Conservation (phyloP, 2,329 filamentous ascomycete species). For the Aspergillus uvarum region DNA sequence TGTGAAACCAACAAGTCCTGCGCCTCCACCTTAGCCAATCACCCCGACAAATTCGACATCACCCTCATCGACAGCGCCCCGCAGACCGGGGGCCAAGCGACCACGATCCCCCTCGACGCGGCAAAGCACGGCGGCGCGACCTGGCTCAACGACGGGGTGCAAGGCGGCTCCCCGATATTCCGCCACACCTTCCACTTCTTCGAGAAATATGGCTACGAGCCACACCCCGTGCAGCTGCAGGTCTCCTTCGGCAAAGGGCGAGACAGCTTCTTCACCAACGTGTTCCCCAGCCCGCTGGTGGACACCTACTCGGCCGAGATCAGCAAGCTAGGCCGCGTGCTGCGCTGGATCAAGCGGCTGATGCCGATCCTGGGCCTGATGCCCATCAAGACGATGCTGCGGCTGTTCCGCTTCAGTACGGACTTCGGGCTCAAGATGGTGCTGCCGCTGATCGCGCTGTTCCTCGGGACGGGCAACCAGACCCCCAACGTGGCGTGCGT, state of each 20-base stretch:
- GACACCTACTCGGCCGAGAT: conserved; percentile 58
- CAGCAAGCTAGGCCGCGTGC: conserved; percentile 53
- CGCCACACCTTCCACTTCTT: conserved; percentile 65
- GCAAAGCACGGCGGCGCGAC: conserved; percentile 54
- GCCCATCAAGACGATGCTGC: conserved; percentile 63
- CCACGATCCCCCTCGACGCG: conserved; percentile 57
- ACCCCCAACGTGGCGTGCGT: conserved; percentile 69
- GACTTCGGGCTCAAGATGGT: conserved; percentile 72
- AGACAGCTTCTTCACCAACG: conserved; percentile 62
- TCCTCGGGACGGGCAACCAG: conserved; percentile 73
- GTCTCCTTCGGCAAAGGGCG: conserved; percentile 60
- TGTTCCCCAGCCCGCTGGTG: conserved; percentile 58
- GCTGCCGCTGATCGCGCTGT: conserved; percentile 69
- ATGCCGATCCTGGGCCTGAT: conserved; percentile 58
- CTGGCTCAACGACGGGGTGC: conserved; percentile 63
- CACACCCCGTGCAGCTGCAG: conserved; percentile 59
- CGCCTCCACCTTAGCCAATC: conserved; percentile 64
- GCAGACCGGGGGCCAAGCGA: conserved; percentile 62
- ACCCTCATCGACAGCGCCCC: conserved; percentile 61
- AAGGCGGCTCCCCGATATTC: conserved; percentile 61
- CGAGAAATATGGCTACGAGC: conserved; percentile 55
- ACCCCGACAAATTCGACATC: conserved; percentile 64
- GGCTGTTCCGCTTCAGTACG: conserved; percentile 65
- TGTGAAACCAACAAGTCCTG: conserved; percentile 51
- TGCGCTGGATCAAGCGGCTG: conserved; percentile 56